These are phyloP conservation scores for Termitomyces sp. DNA, from an alignment of 768 basidiomycete species.

Conservation along the genomic window DNA sequence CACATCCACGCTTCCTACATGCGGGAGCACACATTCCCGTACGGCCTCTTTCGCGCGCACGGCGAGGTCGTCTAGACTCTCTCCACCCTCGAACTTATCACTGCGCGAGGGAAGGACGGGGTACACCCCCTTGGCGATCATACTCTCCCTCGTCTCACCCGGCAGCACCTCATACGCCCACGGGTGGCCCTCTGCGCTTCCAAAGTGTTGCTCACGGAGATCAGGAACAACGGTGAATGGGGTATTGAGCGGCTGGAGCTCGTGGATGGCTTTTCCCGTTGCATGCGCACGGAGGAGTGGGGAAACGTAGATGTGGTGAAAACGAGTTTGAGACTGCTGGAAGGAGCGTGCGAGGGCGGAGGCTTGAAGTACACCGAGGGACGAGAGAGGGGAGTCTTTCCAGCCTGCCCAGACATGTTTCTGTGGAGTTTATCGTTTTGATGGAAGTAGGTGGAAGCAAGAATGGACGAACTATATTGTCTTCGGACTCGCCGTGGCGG, in stretches of 20 bases:
- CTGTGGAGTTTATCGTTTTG: slow-evolving; percentile 13
- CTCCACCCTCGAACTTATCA: slow-evolving; percentile 61
- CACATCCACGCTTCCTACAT: slow-evolving; percentile 38
- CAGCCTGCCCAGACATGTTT: slow-evolving; percentile 66
- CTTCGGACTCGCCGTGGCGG: slow-evolving; percentile 7
- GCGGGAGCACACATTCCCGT: slow-evolving; percentile 48
- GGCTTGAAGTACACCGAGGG: slow-evolving; percentile 61
- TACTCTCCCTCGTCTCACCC: slow-evolving; percentile 31
- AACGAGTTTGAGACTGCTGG: slow-evolving; percentile 26
- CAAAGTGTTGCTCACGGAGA: slow-evolving; percentile 69
- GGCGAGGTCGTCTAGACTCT: slow-evolving; percentile 59
- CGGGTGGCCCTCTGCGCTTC: slow-evolving; percentile 59
- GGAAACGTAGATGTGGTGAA: slow-evolving; percentile 61
- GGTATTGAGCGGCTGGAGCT: slow-evolving; percentile 48
- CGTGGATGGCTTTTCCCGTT: slow-evolving; percentile 52
- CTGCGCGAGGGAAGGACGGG: slow-evolving; percentile 41
- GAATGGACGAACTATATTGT: neutral
- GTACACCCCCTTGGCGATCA: slow-evolving; percentile 45
- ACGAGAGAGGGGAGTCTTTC: slow-evolving; percentile 69
- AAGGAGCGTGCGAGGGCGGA: slow-evolving; percentile 53
- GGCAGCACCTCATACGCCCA: slow-evolving; percentile 34
- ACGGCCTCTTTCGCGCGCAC: slow-evolving; percentile 47
- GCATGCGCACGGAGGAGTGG: slow-evolving; percentile 58
- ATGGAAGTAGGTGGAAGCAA: neutral
- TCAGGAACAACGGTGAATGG: slow-evolving; percentile 46